Base-by-base conservation (phyloP, 2,329 filamentous ascomycete genomes). In the Pseudogymnoascus sp. region DNA sequence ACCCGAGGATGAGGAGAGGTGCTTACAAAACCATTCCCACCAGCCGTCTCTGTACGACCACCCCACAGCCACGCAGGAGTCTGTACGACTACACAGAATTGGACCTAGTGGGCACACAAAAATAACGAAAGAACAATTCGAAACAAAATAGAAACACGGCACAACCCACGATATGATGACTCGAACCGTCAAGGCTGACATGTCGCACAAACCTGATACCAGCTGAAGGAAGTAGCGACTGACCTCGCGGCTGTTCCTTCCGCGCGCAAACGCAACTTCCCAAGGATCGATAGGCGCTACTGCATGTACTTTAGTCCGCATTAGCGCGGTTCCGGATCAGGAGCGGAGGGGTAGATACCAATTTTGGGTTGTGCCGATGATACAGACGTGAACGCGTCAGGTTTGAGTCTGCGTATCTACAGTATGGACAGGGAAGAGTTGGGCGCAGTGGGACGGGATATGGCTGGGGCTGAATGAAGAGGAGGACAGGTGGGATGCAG, bases 81-180 rank as follows among this genome's bases (percentile, higher is more conserved):
- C 12, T 56, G 25, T 33, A 33, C 28, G 47, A 56, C 47, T n/a
- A 10, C 28, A 28, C 44, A 11, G 44, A 25, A 28, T 25, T 16
- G 7, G 44, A 50, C 23, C 1, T 14, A 14, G 12, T 28, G n/a
- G 28, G 5, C 7, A 12, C 47, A 33, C 47, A 18, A 18, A 18
- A 18, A 0, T 7, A 18, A 18, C n/a, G 14, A 18, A 33, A 56
- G 1, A 18, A 56, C 1, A 6, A 18, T 33, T 16, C 25, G 47
- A 56, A 56, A 56, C 25, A 56, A 56, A 56, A 56, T n/a, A 56
- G 47, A 56, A 50, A 53, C 25, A 56, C 47, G 47, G 25, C n/a
- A 33, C n/a, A 56, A 31, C 25, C 25, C 25, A 33, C 25, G 25
- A 16, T 56, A 56, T 47, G 12, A 23, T 47, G 42, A 47, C 42